Conservation (phyloP, 2,329 filamentous ascomycete species). For the Aspergillus nomiae region DNA sequence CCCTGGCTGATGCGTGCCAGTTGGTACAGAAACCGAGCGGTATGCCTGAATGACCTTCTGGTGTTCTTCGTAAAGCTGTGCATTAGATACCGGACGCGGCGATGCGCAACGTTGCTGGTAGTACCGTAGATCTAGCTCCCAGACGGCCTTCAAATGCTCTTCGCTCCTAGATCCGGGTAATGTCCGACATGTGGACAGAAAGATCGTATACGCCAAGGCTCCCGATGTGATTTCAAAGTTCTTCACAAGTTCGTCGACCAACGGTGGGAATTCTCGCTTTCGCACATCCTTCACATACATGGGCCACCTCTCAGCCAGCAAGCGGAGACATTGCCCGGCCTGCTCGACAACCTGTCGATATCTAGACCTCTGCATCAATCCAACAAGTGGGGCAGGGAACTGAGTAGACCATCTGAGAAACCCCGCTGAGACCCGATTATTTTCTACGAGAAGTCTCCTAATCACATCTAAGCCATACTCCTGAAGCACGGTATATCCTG, state of each 20-base stretch:
- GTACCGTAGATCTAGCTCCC: conserved; percentile 21
- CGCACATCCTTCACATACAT: conserved; percentile 35
- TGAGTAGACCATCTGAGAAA: conserved; percentile 50
- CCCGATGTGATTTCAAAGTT: conserved; percentile 53
- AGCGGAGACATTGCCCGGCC: conserved; percentile 50
- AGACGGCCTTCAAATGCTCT: conserved; percentile 20
- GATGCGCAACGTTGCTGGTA: conserved; percentile 20
- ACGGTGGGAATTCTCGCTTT: conserved; percentile 52
- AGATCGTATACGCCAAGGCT: conserved; percentile 57
- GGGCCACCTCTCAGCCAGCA: conserved; percentile 47
- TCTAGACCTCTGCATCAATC: conserved; percentile 30
- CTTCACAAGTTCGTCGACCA: conserved; percentile 59
- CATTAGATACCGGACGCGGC: neutral
- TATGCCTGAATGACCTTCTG: conserved; percentile 20
- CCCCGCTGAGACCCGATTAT: conserved; percentile 41
- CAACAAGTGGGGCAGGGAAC: conserved; percentile 48
- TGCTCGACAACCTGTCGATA: conserved; percentile 36
- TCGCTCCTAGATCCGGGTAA: conserved; percentile 21
- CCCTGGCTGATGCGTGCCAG: neutral
- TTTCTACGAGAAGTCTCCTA: conserved; percentile 49
- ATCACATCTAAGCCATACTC: conserved; percentile 39
- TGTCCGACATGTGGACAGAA: conserved; percentile 39
- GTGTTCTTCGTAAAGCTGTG: conserved; percentile 17
- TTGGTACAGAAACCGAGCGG: conserved; percentile 10
- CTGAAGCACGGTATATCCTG: conserved; percentile 37